Base-by-base conservation (phyloP, 768 basidiomycete genomes). In the Suillus lakei region DNA sequence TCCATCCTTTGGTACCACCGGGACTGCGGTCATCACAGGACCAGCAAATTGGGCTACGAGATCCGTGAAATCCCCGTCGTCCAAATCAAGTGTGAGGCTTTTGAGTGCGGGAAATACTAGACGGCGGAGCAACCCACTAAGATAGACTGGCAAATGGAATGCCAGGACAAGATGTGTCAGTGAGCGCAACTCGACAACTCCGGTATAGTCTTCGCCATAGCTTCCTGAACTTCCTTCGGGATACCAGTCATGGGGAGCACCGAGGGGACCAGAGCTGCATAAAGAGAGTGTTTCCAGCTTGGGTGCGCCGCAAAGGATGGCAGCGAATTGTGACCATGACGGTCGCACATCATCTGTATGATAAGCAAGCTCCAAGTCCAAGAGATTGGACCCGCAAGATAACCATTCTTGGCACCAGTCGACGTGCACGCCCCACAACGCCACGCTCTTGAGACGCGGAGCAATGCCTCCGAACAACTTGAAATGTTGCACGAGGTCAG, bases 371-470 rank as follows among this genome's bases (percentile, higher is more conserved):
- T 89, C 85, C 26, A 92, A 72, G 18, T 85, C 81, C 28, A 68
- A 71, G 34, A 92, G 76, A 9, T 66, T 69, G 34, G 66, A n/a
- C 2, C 73, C 71, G 4, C 71, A 68, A 6, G 64, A 36, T 34
- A 76, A 66, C 26, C 81, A 72, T 18, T 82, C 78, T 39, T 80
- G 77, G 36, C 82, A 78, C 91, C 91, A 93, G 64, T 88, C 83
- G 39, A 92, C 74, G 66, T 91, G 91, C 5, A 91, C 87, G 44
- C 90, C 91, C 87, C 88, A 91, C 32, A 93, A 78, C 12, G 79
- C 77, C 39, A 86, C 74, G 5, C 76, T 70, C 23, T 73, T 76
- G 16, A 93, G 77, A 9, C 78, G 81, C 1, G 91, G 91, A 9
- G 77, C 75, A 21, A 81, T 82, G 30, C 83, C 81, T 3, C 85